Base-by-base conservation (phyloP, 805 yeast species). In the Barnettozyma sp. region DNA sequence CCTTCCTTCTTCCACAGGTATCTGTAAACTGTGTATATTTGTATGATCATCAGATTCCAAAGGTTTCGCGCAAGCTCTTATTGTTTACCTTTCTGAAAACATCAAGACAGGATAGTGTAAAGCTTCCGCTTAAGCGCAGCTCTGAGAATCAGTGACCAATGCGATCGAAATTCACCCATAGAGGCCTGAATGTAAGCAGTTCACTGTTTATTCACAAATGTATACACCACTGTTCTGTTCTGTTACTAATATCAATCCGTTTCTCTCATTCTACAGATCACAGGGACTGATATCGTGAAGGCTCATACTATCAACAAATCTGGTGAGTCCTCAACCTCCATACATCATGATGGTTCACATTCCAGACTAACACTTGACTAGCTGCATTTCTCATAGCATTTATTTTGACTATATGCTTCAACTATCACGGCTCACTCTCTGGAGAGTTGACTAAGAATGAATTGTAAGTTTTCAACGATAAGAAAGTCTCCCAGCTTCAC, bases 361-460 rank as follows among this genome's bases (percentile, higher is more conserved):
- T n/a, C n/a, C n/a, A n/a, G n/a, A n/a, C n/a, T n/a, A n/a, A n/a
- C n/a, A n/a, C n/a, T n/a, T n/a, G n/a, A n/a, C n/a, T 26, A 45
- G 48, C 21, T 27, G 42, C 46, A 6, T 46, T 44, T 30, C 8
- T 16, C 4, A 11, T 33, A 4, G 26, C 46, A 5, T 27, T 46
- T 5, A 3, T 38, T 2, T 16, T 39, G 12, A 38, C 47, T 3
- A 5, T 45, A 1, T 7, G 38, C 5, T 45, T 46, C 28, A 36
- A 45, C 17, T 43, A 36, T 16, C 13, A 22, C 4, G 42, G 31
- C 2, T 35, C 44, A 4, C 22, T 46, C 4, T 26, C 42, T 3
- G 28, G 30, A 11, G 50, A 46, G 24, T 21, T 38, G 19, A 38
- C 39, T 9, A 35, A 38, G 5, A 16, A 40, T 16, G 50, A 46